Base-by-base conservation (phyloP, 495 filamentous ascomycete genomes). In the Xylaria scruposa region DNA sequence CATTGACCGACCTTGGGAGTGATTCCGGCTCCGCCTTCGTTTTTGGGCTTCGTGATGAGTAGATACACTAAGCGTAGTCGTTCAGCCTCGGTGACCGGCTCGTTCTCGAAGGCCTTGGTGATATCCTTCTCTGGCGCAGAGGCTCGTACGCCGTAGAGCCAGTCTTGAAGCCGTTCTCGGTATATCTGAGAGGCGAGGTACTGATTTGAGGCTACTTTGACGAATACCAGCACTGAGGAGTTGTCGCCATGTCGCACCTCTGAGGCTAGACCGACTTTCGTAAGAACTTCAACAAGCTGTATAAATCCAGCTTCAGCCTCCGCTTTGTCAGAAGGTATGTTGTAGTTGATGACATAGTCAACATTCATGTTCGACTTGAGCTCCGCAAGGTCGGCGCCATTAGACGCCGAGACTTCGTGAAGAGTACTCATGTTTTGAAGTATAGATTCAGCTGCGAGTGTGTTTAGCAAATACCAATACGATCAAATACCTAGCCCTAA, bases 261-360 rank as follows among this genome's bases (percentile, higher is more conserved):
- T 33, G 91, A 91, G 46, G 92, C 89, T 42, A 99, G 85, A 9
- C 97, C 96, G 47, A 92, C 90, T 42, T 85, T 80, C 10, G 91
- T 87, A 44, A 99, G 87, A 33, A 88, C 86, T 72, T 88, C 81
- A 67, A 97, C 85, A 19, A 99, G 89, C 77, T 90, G 90, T 74
- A 90, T 87, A 73, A 98, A 93, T 73, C 91, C 86, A 44, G 87
- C 84, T 73, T 89, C 87, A 15, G 95, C 92, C 73, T 92, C 84
- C 24, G 84, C 78, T 72, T 88, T 88, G 72, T 92, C 86, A 36
- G 86, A 83, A 44, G 87, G 86, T 74, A 97, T 91, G 63, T 88
- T 85, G 81, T 95, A 98, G 68, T 87, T 86, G 71, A 99, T 90
- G 72, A 98, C 95, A 85, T 97, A 99, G 87, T 99, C 96, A 72